These are phyloP conservation scores for Aechmea fasciata DNA, from an alignment of 176 grass and related monocot genomes.

Conservation along the genomic window DNA sequence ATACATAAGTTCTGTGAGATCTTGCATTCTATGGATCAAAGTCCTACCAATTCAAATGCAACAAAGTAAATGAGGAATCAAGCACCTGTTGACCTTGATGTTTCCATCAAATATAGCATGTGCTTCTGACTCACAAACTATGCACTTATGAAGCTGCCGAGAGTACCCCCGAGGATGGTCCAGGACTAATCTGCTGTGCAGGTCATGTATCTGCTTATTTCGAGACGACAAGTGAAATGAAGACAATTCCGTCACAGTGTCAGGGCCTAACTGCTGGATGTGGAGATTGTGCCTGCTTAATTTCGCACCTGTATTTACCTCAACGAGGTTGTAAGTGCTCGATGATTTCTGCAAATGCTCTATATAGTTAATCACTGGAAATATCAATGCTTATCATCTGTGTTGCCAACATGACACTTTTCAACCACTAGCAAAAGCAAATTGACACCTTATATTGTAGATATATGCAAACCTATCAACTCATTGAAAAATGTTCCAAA, in stretches of 20 bases:
- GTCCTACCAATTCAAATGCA: background rate
- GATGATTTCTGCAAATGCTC: constrained; percentile 44
- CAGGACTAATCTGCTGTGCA: constrained; percentile 87
- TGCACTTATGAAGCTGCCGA: constrained; percentile 83
- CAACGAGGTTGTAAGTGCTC: constrained; percentile 71
- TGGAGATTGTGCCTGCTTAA: constrained; percentile 90
- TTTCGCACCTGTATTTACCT: constrained; percentile 73
- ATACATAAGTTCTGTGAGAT: background rate
- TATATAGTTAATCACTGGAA: constrained; percentile 3
- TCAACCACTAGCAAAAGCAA: background rate
- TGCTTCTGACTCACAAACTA: constrained; percentile 52
- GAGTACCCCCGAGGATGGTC: constrained; percentile 73
- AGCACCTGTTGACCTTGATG: constrained; percentile 86
- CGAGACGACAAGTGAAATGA: constrained; percentile 71
- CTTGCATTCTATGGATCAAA: background rate
- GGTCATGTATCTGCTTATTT: constrained; percentile 84
- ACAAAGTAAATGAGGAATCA: background rate
- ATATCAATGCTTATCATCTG: background rate
- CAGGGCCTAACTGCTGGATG: constrained; percentile 71
- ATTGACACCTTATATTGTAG: no score
- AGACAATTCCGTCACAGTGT: constrained; percentile 59
- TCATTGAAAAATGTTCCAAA: no score
- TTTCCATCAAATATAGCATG: constrained; percentile 93
- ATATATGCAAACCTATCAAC: no score
- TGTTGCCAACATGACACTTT: background rate